Evolutionary conservation across 2,329 filamentous ascomycete genomes (phyloP).

Genomic region (Colletotrichum tamarilloi): DNA sequence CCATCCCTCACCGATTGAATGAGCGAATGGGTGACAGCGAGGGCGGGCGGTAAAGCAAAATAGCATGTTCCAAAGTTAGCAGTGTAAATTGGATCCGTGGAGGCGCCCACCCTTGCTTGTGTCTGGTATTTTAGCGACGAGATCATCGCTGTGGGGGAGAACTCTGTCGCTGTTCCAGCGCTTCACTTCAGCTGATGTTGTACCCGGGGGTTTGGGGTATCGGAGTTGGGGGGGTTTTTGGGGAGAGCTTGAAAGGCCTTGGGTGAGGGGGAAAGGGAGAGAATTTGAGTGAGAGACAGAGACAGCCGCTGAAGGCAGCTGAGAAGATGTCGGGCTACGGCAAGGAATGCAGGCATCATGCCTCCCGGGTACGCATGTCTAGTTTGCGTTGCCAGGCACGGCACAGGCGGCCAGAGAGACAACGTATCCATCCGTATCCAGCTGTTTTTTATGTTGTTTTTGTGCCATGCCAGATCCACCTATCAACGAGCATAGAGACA

Average conservation of each 20-base stretch:
- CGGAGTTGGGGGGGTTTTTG: neutral
- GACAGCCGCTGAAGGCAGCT: neutral
- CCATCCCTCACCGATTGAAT: neutral
- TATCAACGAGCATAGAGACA: neutral
- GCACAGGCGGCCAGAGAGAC: neutral
- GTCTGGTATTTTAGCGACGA: slow-evolving; percentile 9
- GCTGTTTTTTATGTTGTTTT: neutral
- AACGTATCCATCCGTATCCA: neutral
- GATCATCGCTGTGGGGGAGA: slow-evolving; percentile 20
- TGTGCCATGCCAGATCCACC: slow-evolving; percentile 12
- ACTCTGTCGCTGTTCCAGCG: slow-evolving; percentile 8
- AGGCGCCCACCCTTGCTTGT: neutral
- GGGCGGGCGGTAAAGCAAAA: neutral
- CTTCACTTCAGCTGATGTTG: neutral
- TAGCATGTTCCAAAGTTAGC: slow-evolving; percentile 13
- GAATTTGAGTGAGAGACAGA: neutral
- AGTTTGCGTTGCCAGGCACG: slow-evolving; percentile 1
- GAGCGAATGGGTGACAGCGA: neutral
- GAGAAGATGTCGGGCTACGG: neutral
- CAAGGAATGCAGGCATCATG: slow-evolving; percentile 32
- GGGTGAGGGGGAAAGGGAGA: neutral
- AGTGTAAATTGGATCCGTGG: neutral
- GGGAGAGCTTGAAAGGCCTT: no score
- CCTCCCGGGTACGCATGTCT: slow-evolving; percentile 18
- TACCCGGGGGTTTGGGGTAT: neutral